A percentile compares a stretch with the other conserved stretches of the same genome.
Conservation (phyloP, 345 rosid genomes). For the Eucalyptus microcorys region DNA sequence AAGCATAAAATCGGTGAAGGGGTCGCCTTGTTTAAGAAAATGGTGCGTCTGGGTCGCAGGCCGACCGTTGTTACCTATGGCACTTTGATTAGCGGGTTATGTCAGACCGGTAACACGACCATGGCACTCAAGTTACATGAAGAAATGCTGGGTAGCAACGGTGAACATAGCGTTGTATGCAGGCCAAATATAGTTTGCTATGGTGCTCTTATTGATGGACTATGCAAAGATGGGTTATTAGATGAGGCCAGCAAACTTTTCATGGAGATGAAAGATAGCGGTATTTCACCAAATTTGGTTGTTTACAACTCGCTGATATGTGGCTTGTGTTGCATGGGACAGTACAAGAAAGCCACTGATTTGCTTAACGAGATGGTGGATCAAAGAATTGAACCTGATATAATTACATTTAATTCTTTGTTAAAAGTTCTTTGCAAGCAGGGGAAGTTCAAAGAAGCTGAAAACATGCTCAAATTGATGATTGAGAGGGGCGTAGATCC, state of each 20-base stretch:
- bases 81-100: conserved; percentile 7
- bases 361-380: conserved; percentile 10
- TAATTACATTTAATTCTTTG: not conserved
- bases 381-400: not conserved
- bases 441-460: conserved; percentile 4
- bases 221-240: conserved; percentile 6
- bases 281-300: conserved; percentile 8
- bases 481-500: not conserved
- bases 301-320: not conserved
- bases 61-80: conserved; percentile 1
- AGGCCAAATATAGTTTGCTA: conserved; percentile 6
- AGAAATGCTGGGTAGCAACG: not conserved
- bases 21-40: conserved; percentile 1
- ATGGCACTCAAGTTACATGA: conserved; percentile 7
- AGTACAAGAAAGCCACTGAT: not conserved
- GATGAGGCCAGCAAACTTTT: conserved; percentile 18
- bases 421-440: not conserved
- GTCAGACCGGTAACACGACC: not conserved
- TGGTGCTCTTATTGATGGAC: conserved; percentile 9
- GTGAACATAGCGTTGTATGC: not conserved
- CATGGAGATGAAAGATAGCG: conserved; percentile 6
- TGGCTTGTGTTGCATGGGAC: conserved; percentile 8
- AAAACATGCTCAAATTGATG: not conserved
- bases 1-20: not conserved
- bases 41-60: not conserved